Percentiles rank a stretch among this genome's conserved stretches.
Conservation (phyloP, 805 yeast species). For the Candida palmyrensis region DNA sequence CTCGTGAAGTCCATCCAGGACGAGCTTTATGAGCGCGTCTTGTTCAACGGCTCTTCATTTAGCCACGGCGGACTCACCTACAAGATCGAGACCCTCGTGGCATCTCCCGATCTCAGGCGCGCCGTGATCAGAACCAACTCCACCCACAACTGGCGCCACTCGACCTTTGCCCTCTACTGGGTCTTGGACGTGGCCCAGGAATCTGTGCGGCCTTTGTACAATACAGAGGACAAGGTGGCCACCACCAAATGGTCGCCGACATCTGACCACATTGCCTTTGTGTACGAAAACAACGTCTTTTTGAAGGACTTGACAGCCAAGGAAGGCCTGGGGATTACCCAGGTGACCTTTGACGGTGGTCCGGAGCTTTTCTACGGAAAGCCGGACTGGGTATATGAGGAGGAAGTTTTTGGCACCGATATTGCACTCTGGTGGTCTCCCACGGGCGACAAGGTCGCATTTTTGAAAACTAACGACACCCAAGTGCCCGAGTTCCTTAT, state of each 20-base stretch:
- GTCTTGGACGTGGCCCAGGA: constrained; percentile 42
- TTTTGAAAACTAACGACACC: constrained; percentile 55
- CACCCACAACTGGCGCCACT: constrained; percentile 68
- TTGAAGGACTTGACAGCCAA: constrained; percentile 31
- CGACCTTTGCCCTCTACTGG: constrained; percentile 60
- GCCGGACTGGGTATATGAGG: constrained; percentile 85
- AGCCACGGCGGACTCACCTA: constrained; percentile 32
- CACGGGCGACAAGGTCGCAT: constrained; percentile 51
- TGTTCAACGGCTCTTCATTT: constrained; percentile 49
- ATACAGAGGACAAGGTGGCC: constrained; percentile 27
- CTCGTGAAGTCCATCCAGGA: constrained; percentile 50
- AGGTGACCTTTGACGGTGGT: constrained; percentile 50
- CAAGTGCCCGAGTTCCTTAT: constrained; percentile 48
- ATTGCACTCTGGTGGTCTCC: constrained; percentile 71
- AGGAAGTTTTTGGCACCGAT: constrained; percentile 61
- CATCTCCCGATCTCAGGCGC: constrained; percentile 60
- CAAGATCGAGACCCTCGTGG: constrained; percentile 48
- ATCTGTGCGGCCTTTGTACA: constrained; percentile 20
- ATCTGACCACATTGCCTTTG: constrained; percentile 51
- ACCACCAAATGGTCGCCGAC: constrained; percentile 61
- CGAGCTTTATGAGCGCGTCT: constrained; percentile 34
- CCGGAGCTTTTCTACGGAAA: constrained; percentile 55
- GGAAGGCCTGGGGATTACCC: too few relatives aligned
- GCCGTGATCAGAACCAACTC: constrained; percentile 60
- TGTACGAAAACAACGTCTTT: constrained; percentile 51